Evolutionary conservation across 2,329 filamentous ascomycete genomes (phyloP), one percentile per base, ranked within the genome.

Genomic region (Trematosphaeria pertusa): DNA sequence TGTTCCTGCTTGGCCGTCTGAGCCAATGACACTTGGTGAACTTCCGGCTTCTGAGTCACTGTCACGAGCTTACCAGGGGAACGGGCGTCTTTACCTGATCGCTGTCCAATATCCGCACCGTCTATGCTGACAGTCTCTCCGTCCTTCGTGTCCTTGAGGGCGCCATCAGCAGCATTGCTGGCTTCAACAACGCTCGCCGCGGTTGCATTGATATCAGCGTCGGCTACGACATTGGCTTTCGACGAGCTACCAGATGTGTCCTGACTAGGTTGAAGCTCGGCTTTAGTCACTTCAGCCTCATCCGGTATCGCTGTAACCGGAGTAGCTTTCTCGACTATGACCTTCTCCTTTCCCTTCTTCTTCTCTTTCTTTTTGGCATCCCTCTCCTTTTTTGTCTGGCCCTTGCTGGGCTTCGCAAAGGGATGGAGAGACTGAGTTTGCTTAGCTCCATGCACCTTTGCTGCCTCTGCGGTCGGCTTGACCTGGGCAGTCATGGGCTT

Each of bases 291-390:
- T 34, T 20, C 2, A 17, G 10, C 22, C 15, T 11, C 42, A 14
- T 34, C 21, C 8, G 30, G 20, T 26, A 55, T 54, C 15, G 34
- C 41, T 3, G 45, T 40, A 30, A 30, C 37, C n/a, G 50, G 40
- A 18, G 33, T 19, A 33, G 31, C 26, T 14, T 54, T 56, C 11
- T 56, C 51, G 4, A 46, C 39, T 39, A 60, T 59, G 10, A 46
- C 52, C 20, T 54, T 50, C 15, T 30, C 43, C 22, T 60, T 61
- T 33, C 49, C 54, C 22, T 58, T 69, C 46, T 56, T 62, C 35
- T 59, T 61, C 14, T 66, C 65, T 43, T 73, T 74, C 47, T 71
- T 72, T 54, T 69, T 72, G 18, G 64, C 61, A 15, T 67, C 56
- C 41, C 55, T 69, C 37, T 71, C 66, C 36, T 65, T 67, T 43